Evolutionary conservation across 495 filamentous ascomycete species (phyloP), one percentile per base, ranked within the genome.

Genomic region (Evansstolkia leycettana): DNA sequence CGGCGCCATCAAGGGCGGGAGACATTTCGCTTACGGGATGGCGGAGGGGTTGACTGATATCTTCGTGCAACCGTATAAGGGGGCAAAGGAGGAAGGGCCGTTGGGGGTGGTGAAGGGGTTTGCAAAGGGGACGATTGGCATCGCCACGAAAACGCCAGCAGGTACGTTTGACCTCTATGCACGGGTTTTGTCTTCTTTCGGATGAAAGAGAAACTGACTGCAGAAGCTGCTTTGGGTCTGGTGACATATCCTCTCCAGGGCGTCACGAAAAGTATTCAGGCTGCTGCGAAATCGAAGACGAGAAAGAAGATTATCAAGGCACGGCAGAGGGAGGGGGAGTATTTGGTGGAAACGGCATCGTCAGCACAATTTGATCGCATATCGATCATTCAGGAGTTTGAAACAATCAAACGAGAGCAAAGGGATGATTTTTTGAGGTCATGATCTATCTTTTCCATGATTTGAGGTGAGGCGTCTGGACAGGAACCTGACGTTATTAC

Each of bases 1-100:
- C 5, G 63, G 63, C 2, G 43, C 49, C 5, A 20, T 42, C 3
- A 54, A 52, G 1, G 63, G 48, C 2, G 40, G 50, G 2, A 64
- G 72, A 43, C 82, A 80, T 41, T 78, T 92, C 31, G 54, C 60
- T 0, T 73, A 78, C 36, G 84, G 84, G 0, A 67, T 88, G 34
- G 74, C 75, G 28, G 82, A 88, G 42, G 85, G 82, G 17, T 60
- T 80, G 35, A 82, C 76, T 0, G 85, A 81, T 0, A 48, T 90
- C 1, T 69, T 84, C 11, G 57, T 58, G 1, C 74, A 84, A 20
- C 83, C 85, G 0, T 60, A 71, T 24, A 65, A 65, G 1, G 84
- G 79, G 0, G 77, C 69, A 2, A 67, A 67, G 18, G 62, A 74
- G 1, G 66, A 72, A 2, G 77, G 80, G 0, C 44, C 73, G 0